Percentiles rank a stretch among this genome's conserved stretches.
Conservation (phyloP, 768 basidiomycete species). For the Hypsizygus marmoreus region DNA sequence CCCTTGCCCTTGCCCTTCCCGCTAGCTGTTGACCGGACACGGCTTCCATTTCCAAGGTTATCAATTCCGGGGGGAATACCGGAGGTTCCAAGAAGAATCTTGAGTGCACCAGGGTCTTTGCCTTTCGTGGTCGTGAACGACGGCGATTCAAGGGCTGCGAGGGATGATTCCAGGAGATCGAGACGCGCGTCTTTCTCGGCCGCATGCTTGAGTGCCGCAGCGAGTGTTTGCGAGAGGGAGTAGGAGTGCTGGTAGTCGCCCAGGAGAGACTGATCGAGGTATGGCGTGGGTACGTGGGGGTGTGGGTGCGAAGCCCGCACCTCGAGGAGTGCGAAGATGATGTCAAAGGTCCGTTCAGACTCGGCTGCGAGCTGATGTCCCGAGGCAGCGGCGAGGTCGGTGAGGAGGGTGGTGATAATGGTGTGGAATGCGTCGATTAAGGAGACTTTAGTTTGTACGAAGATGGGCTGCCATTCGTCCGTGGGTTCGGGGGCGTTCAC, state of each 20-base stretch:
- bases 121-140: conserved; percentile 4
- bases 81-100: conserved; percentile 63
- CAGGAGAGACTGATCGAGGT: conserved; percentile 67
- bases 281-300: conserved; percentile 44
- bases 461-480: conserved; percentile 72
- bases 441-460: conserved; percentile 73
- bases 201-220: conserved; percentile 42
- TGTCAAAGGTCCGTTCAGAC: conserved; percentile 56
- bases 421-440: conserved; percentile 71
- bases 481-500: conserved; percentile 26
- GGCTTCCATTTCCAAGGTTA: conserved; percentile 32
- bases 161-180: conserved; percentile 54
- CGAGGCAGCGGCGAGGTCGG: conserved; percentile 45
- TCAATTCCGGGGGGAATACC: conserved; percentile 45
- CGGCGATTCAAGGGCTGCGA: conserved; percentile 41
- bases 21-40: conserved; percentile 5
- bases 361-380: conserved; percentile 46
- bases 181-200: conserved; percentile 59
- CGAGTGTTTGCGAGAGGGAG: conserved; percentile 53
- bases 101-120: conserved; percentile 58
- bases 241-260: conserved; percentile 75
- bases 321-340: conserved; percentile 61
- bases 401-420: conserved; percentile 50
- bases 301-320: conserved; percentile 33
- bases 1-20: conserved; percentile 30